These are phyloP conservation scores for Colletotrichum cereale DNA, from an alignment of 2,329 filamentous ascomycete genomes.

Conservation along the genomic window DNA sequence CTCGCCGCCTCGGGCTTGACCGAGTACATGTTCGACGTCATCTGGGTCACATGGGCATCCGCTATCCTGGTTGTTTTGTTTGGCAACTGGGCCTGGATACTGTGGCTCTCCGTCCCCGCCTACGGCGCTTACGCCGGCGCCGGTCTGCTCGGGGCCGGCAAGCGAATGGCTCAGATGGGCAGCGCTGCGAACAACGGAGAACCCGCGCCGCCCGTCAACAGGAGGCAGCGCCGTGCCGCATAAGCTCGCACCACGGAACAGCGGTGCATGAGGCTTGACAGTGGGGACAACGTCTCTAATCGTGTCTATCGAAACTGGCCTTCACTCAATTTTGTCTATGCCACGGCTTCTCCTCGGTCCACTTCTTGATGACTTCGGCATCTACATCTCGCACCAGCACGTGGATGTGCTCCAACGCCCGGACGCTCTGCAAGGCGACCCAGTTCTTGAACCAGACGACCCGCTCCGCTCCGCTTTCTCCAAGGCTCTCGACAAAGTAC, in stretches of 20 bases:
- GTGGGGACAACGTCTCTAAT: constrained; percentile 15
- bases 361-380: constrained; percentile 64
- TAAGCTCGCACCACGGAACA: constrained; percentile 45
- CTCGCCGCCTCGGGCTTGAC: constrained; percentile 89
- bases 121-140: constrained; percentile 68
- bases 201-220: constrained; percentile 58
- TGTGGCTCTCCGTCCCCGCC: constrained; percentile 67
- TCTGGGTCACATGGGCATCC: constrained; percentile 93
- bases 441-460: constrained; percentile 96
- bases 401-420: constrained; percentile 91
- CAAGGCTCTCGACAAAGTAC: constrained; percentile 74
- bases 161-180: constrained; percentile 64
- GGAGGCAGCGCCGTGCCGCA: constrained; percentile 67
- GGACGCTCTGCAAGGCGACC: constrained; percentile 87
- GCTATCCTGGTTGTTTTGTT: constrained; percentile 79
- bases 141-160: constrained; percentile 66
- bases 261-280: not conserved
- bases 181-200: constrained; percentile 47
- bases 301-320: constrained; percentile 14
- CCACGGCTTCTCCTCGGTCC: constrained; percentile 62
- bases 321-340: constrained; percentile 45
- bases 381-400: constrained; percentile 72
- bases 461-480: constrained; percentile 59
- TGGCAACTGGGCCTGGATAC: constrained; percentile 80
- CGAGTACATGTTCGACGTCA: constrained; percentile 97